Base-by-base conservation (phyloP, 2,329 filamentous ascomycete genomes). In the Orbilia ellipsospora region DNA sequence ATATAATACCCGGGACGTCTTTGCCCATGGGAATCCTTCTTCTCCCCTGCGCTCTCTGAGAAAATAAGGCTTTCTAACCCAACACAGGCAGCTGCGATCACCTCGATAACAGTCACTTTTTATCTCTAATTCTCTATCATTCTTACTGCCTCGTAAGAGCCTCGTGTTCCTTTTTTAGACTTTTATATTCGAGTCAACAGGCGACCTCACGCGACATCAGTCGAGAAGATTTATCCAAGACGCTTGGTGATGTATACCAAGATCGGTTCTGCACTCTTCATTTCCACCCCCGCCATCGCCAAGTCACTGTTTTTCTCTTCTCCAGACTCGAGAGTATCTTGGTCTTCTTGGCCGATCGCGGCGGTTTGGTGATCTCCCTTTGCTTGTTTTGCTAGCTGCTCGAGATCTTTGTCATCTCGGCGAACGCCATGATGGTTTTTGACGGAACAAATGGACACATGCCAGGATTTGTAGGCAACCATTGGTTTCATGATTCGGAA, bases 171-270 rank as follows among this genome's bases (percentile, higher is more conserved):
- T 6, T 36, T 36, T 59, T 57, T 51, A 63, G 57, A 56, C 56
- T 62, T 16, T n/a, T 62, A 40, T 61, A 7, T 36, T 36, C 3
- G 10, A 36, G 8, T 6, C 31, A 36, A 36, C 5, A 23, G 23
- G 26, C 36, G 31, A 26, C 31, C 56, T 67, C 55, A 74, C 69
- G 51, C 62, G 69, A 66, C 62, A 74, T 20, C n/a, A 13, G 44
- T 57, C 51, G 63, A 52, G 64, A 68, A 73, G 70, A 64, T 52
- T 74, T 68, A 60, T 68, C 70, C 69, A 67, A 68, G 63, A 67
- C 45, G 56, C 70, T 63, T 50, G 59, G 56, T 68, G 59, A 68
- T 64, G 63, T 74, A 74, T 16, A 68, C 70, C 70, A 74, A 74
- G 70, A 6, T 36, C 31, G 31, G 31, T 36, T 36, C 31, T 36